phyloP scores from a whole-genome alignment of 176 grass and related monocot genomes.

The Oryza punctata region DNA sequence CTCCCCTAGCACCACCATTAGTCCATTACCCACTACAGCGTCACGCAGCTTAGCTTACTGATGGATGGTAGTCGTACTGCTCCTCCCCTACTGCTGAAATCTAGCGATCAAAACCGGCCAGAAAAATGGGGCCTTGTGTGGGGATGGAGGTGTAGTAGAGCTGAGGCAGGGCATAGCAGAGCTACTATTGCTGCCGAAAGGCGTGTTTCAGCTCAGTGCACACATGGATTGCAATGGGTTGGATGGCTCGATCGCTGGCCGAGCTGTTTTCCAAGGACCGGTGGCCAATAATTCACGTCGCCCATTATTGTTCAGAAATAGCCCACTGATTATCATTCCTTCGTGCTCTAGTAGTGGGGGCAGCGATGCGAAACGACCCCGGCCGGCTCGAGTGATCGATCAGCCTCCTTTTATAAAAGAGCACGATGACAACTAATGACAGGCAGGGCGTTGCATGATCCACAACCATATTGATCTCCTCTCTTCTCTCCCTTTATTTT shows the following conservation, averaged over 20 bases:
- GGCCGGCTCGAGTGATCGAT: not conserved
- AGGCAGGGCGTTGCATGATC: slow-evolving; percentile 30
- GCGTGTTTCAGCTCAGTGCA: not conserved
- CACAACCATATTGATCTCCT: not conserved
- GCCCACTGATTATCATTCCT: slow-evolving; percentile 20
- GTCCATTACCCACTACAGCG: not conserved
- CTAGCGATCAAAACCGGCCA: not conserved
- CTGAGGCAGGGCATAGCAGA: not conserved
- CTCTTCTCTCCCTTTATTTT: not conserved
- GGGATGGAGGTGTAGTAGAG: not conserved
- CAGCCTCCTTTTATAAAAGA: slow-evolving; percentile 26
- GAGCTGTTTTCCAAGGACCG: not conserved
- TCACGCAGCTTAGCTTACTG: not conserved
- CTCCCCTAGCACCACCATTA: not conserved
- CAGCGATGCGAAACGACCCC: not conserved
- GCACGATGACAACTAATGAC: slow-evolving; percentile 51
- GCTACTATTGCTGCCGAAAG: not conserved
- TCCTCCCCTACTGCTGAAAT: not conserved
- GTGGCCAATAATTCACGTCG: slow-evolving; percentile 38
- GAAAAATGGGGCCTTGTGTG: not conserved
- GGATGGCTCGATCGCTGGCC: not conserved
- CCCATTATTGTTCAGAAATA: slow-evolving; percentile 41
- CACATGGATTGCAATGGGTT: not conserved
- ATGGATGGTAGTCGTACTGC: not conserved
- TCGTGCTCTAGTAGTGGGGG: slow-evolving; percentile 41